Percentiles rank a stretch among this genome's conserved stretches.
phyloP scores from a whole-genome alignment of 2,329 filamentous ascomycete species.

The Diaporthe longicolla region DNA sequence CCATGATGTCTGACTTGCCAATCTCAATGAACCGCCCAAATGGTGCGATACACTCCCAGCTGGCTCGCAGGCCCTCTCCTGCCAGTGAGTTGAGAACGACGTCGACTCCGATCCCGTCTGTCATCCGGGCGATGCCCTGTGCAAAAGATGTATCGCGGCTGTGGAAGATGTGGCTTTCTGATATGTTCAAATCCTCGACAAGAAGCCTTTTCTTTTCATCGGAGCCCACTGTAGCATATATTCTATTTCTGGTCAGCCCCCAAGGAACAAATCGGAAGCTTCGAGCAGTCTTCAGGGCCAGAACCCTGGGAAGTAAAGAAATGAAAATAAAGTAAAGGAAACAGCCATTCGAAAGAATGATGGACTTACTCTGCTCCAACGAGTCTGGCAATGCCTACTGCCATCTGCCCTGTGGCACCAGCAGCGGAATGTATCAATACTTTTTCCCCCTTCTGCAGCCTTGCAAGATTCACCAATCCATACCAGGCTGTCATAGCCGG shows the following conservation, averaged over 20 bases:
- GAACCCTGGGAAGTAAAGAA: no score
- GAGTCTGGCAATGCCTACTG: conserved; percentile 54
- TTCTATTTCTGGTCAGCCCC: no score
- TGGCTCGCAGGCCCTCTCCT: conserved; percentile 55
- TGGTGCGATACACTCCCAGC: conserved; percentile 60
- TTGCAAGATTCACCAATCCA: conserved; percentile 54
- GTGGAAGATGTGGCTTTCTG: no score
- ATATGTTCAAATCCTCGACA: no score
- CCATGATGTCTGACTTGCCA: conserved; percentile 57
- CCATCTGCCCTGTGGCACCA: conserved; percentile 59
- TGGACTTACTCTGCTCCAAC: conserved; percentile 54
- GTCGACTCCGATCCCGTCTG: conserved; percentile 16
- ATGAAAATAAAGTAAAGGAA: no score
- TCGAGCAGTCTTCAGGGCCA: no score
- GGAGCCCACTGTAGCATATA: conserved; percentile 51
- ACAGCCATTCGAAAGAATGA: no score
- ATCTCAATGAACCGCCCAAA: conserved; percentile 62
- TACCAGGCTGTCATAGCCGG: conserved; percentile 49
- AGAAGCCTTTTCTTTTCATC: no score
- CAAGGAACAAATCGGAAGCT: no score
- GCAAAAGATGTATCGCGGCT: conserved; percentile 9
- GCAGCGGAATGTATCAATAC: conserved; percentile 60
- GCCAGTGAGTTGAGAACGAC: conserved; percentile 38
- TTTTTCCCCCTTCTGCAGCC: conserved; percentile 47
- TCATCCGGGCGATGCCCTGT: neutral